Conservation (phyloP, 2,329 filamentous ascomycete species). For the Colletotrichum musicola region DNA sequence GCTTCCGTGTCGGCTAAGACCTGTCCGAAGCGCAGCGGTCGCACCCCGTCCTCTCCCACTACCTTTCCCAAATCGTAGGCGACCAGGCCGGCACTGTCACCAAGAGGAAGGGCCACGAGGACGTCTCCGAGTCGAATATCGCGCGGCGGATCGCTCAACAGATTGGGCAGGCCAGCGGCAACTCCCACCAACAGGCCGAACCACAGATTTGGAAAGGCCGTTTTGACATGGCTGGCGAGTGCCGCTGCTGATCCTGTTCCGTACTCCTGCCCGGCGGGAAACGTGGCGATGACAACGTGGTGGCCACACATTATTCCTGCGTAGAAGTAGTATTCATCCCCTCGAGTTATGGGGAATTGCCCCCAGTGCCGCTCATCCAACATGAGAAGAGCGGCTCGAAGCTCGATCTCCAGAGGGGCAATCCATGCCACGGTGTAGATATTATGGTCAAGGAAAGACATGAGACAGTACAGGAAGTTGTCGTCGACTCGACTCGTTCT, state of each 20-base stretch:
- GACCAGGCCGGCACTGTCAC: constrained; percentile 45
- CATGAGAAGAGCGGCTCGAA: constrained; percentile 49
- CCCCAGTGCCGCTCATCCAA: constrained; percentile 50
- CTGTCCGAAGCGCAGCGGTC: constrained; percentile 44
- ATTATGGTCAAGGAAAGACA: not conserved
- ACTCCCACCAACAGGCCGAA: constrained; percentile 54
- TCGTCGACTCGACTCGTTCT: too few relatives aligned
- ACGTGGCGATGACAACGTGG: constrained; percentile 51
- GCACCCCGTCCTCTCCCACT: constrained; percentile 41
- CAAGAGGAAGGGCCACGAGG: constrained; percentile 46
- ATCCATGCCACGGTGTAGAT: constrained; percentile 53
- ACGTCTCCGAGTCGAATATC: constrained; percentile 56
- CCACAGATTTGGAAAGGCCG: constrained; percentile 51
- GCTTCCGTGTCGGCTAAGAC: constrained; percentile 46
- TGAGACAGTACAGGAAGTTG: too few relatives aligned
- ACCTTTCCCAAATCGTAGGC: constrained; percentile 52
- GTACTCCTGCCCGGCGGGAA: constrained; percentile 51
- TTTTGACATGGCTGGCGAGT: constrained; percentile 50
- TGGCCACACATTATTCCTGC: constrained; percentile 52
- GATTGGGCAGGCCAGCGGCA: constrained; percentile 49
- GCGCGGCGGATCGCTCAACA: constrained; percentile 41
- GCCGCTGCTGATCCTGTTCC: constrained; percentile 50
- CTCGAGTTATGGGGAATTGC: constrained; percentile 45
- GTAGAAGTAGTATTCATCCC: constrained; percentile 52
- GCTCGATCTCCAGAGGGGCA: constrained; percentile 53